A percentile compares a stretch with the other conserved stretches of the same genome.
Evolutionary conservation across 2,329 filamentous ascomycete species (phyloP).

Genomic region (Fusarium veterinarium): DNA sequence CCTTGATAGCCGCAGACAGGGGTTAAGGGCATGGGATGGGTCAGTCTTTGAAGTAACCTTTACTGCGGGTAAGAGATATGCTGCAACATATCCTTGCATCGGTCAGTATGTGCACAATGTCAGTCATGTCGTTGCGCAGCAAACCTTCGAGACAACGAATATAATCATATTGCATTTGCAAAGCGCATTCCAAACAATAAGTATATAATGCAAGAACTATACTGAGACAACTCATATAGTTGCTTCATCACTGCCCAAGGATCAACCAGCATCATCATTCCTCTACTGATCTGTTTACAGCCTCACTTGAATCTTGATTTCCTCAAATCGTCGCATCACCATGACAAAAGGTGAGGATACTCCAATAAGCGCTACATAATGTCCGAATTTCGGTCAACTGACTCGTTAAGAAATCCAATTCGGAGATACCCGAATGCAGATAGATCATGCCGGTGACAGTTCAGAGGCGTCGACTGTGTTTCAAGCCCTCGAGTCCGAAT

Average conservation of each 20-base stretch:
- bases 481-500: not conserved
- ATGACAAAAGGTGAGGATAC: not conserved
- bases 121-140: not conserved
- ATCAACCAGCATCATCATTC: no score
- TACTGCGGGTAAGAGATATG: not conserved
- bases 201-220: not conserved
- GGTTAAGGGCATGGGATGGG: no score
- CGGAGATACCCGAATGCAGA: not conserved
- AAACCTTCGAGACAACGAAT: no score
- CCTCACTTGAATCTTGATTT: no score
- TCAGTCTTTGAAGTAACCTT: not conserved
- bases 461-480: no score
- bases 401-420: not conserved
- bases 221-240: not conserved
- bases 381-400: not conserved
- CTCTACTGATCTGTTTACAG: no score
- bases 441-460: not conserved
- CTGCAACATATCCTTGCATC: not conserved
- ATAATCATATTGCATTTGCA: no score
- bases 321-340: not conserved
- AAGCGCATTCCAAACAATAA: not conserved
- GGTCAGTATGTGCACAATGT: not conserved
- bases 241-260: not conserved
- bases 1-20: not conserved
- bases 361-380: not conserved